These are phyloP conservation scores for Calophaca sinica DNA, from an alignment of 306 rosid genomes.

Conservation along the genomic window DNA sequence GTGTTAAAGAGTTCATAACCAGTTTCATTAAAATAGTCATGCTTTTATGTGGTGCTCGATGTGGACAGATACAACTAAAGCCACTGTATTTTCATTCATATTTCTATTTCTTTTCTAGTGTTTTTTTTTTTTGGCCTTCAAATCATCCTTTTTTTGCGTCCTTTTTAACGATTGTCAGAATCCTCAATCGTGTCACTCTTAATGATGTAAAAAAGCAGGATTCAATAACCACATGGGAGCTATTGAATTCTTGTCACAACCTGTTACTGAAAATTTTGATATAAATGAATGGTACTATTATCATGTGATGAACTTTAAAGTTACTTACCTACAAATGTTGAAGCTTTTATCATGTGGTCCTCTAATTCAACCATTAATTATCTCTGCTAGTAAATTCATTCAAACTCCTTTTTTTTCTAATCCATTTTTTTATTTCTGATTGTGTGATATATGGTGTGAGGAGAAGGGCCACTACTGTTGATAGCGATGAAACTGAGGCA, in stretches of 20 bases:
- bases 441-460: background rate
- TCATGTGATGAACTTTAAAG: slow-evolving; percentile 44
- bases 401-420: background rate
- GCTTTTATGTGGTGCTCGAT: too few relatives aligned
- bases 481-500: slow-evolving; percentile 64
- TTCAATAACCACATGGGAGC: slow-evolving; percentile 29
- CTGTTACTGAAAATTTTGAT: too few relatives aligned
- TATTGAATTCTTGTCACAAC: too few relatives aligned
- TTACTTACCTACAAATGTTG: slow-evolving; percentile 37
- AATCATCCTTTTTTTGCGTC: too few relatives aligned
- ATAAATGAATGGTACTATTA: slow-evolving; percentile 26
- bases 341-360: slow-evolving; percentile 43
- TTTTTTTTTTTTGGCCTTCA: too few relatives aligned
- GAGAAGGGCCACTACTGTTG: too few relatives aligned
- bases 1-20: slow-evolving; percentile 26
- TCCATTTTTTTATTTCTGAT: slow-evolving; percentile 3
- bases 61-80: too few relatives aligned
- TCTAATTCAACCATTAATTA: slow-evolving; percentile 33
- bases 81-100: too few relatives aligned
- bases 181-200: slow-evolving; percentile 22
- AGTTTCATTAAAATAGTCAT: slow-evolving; percentile 15
- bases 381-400: slow-evolving; percentile 22
- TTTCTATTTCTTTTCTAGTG: too few relatives aligned
- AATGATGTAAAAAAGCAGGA: slow-evolving; percentile 37
- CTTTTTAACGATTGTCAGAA: slow-evolving; percentile 12